These are phyloP conservation scores for Paulownia fortunei DNA, from an alignment of 257 asterid genomes.

Conservation along the genomic window DNA sequence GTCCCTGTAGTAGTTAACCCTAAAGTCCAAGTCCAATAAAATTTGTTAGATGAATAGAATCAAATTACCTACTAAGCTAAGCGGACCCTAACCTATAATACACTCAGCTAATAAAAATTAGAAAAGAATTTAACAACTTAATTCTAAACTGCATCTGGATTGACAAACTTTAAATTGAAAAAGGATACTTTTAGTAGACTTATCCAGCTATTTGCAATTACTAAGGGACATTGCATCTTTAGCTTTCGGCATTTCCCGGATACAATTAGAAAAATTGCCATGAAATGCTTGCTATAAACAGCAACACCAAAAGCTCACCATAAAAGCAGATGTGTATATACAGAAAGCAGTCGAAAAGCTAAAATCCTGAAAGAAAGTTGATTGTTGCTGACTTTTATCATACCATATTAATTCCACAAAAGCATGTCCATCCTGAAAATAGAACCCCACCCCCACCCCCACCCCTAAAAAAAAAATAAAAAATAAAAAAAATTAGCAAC, in stretches of 20 bases:
- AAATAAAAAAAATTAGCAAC: not conserved
- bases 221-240: conserved; percentile 20
- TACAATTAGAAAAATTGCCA: conserved; percentile 19
- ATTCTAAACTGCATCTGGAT: not conserved
- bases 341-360: conserved; percentile 36
- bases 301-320: conserved; percentile 25
- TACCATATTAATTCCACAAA: not conserved
- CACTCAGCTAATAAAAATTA: too few species aligned
- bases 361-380: conserved; percentile 17
- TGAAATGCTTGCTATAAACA: conserved; percentile 31
- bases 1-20: too few species aligned
- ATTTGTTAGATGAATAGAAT: too few species aligned
- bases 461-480: not conserved
- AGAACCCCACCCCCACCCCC: not conserved
- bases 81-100: too few species aligned
- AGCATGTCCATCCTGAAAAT: not conserved
- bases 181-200: not conserved
- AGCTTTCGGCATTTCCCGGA: conserved; percentile 26
- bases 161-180: not conserved
- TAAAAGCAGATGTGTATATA: conserved; percentile 17
- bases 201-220: conserved; percentile 16
- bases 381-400: conserved; percentile 25
- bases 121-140: too few species aligned
- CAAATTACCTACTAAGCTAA: too few species aligned
- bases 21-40: too few species aligned